Base-by-base conservation (phyloP, 495 filamentous ascomycete genomes). In the Filosporella fistucella region DNA sequence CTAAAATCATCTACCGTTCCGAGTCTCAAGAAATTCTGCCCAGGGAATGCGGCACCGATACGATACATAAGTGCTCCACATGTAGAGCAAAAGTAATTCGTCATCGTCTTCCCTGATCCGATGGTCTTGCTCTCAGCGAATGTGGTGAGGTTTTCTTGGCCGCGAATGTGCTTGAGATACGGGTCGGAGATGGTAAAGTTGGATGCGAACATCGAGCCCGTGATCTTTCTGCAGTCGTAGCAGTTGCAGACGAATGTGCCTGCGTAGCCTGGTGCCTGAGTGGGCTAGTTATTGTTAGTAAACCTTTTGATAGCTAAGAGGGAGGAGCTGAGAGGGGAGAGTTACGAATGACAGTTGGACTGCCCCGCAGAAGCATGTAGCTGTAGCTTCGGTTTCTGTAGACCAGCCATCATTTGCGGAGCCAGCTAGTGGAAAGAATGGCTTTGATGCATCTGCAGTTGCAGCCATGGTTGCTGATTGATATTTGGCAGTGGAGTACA, bases 1-100 rank as follows among this genome's bases (percentile, higher is more conserved):
- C 40, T 52, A 42, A 78, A 74, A 59, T 81, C 75, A 52, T 81
- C 75, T 12, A 79, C 68, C 10, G 69, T 76, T 14, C 77, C 77
- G 46, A 78, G 63, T 36, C 76, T 60, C 52, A 74, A 47, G 54
- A 77, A 68, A 56, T 61, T 70, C 20, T 34, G 18, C 21, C 67
- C 67, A 3, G 70, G 68, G 28, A 34, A 42, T 7, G 16, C 47
- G 20, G 56, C 50, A 42, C 67, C 59, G 18, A 59, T 49, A 7
- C 75, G 66, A 52, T 78, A 76, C 73, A 79, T 72, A 7, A 79
- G 64, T 8, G 71, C 69, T 23, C 76, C 76, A 60, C 76, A 81
- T 0, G 60, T 67, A 10, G 55, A 57, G 53, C 77, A 81, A 60
- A 81, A 78, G 54, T 65, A 64, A 53, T 81, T 77, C 23, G 68